Conservation (phyloP, 2,329 filamentous ascomycete species). For the Aspergillus arachidicola region DNA sequence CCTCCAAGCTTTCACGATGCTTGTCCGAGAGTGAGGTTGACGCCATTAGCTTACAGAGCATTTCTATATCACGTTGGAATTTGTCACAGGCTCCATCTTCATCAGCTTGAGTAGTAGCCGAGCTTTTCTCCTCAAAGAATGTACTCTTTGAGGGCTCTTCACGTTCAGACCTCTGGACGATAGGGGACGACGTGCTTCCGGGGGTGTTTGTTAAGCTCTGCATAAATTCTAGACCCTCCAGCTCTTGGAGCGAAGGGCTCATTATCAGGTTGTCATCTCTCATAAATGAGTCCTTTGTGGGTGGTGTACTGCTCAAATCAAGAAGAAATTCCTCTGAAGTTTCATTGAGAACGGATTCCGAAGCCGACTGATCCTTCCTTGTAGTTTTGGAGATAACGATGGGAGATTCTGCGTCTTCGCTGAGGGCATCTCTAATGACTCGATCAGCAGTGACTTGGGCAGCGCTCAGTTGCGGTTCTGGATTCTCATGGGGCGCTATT, state of each 20-base stretch:
- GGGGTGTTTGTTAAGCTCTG: background rate
- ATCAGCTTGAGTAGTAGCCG: background rate
- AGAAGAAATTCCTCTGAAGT: conserved; percentile 19
- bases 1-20: conserved; percentile 15
- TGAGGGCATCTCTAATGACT: too few species aligned
- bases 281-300: background rate
- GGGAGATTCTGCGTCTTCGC: background rate
- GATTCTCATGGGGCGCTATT: background rate
- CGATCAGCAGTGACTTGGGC: background rate
- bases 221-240: conserved; percentile 26
- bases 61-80: conserved; percentile 21
- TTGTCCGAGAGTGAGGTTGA: conserved; percentile 13
- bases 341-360: background rate
- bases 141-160: background rate
- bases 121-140: background rate
- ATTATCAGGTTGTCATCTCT: conserved; percentile 1
- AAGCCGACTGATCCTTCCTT: background rate
- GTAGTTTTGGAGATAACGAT: background rate
- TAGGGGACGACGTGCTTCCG: background rate
- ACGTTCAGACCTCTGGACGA: background rate
- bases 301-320: conserved; percentile 21
- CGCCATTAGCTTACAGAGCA: conserved; percentile 24
- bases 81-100: background rate
- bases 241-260: conserved; percentile 22
- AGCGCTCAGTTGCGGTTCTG: background rate